A percentile compares a stretch with the other conserved stretches of the same genome.
These are phyloP conservation scores for Phytophthora sp. DNA, from an alignment of 352 stramenopile species.

Conservation along the genomic window DNA sequence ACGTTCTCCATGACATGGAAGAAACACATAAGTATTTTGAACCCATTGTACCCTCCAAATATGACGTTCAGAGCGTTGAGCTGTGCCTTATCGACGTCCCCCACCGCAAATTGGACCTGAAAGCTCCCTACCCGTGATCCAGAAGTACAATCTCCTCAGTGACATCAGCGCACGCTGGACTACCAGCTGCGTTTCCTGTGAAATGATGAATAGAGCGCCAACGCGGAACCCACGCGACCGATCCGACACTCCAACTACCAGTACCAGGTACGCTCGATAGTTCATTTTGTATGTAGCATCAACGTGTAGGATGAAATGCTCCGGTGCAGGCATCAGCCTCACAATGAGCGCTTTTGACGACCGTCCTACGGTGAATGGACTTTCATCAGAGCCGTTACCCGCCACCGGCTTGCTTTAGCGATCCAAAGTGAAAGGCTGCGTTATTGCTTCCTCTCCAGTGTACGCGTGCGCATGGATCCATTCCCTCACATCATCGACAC, in stretches of 20 bases:
- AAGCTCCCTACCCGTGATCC: conserved; percentile 1
- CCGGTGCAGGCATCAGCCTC: not conserved
- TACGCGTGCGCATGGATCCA: not conserved
- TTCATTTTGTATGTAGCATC: conserved; percentile 8
- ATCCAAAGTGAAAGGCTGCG: conserved; percentile 12
- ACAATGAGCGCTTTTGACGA: conserved; percentile 5
- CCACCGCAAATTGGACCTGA: not conserved
- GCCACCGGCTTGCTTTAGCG: too few species aligned
- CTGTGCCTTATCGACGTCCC: not conserved
- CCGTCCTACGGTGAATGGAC: not conserved
- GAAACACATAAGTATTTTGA: conserved; percentile 28
- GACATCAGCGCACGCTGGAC: not conserved
- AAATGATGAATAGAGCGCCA: not conserved
- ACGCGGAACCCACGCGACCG: conserved; percentile 11
- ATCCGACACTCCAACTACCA: not conserved
- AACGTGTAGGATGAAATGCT: not conserved
- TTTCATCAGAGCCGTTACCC: conserved; percentile 11
- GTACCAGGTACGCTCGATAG: not conserved
- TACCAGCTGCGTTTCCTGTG: conserved; percentile 1
- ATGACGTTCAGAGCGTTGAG: not conserved
- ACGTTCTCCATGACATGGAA: conserved; percentile 11
- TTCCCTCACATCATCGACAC: not conserved
- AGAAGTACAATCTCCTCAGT: not conserved
- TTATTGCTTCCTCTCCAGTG: not conserved
- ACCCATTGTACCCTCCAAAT: not conserved